Evolutionary conservation across 176 grass and related monocot genomes (phyloP).

Genomic region (Chloris gayana): DNA sequence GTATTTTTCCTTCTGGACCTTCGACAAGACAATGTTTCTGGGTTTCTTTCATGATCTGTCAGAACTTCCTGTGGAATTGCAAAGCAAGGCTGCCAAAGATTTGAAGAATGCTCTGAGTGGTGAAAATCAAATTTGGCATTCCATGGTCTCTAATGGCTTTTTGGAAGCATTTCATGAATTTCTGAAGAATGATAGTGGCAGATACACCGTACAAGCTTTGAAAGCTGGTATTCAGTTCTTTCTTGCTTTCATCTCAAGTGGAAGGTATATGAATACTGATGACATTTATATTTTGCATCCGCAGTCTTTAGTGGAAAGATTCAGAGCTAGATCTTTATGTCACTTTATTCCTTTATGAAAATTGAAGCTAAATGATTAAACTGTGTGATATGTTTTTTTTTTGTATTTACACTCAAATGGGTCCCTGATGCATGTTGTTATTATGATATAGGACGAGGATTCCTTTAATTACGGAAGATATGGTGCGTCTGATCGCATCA

Average conservation of each 20-base stretch:
- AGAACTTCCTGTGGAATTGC: slow-evolving; percentile 62
- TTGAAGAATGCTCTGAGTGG: slow-evolving; percentile 62
- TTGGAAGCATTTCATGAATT: slow-evolving; percentile 72
- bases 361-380: not conserved
- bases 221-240: slow-evolving; percentile 68
- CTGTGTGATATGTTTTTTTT: too few species aligned
- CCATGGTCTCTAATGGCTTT: slow-evolving; percentile 82
- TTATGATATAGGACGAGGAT: slow-evolving; percentile 49
- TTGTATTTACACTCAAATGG: not conserved
- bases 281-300: not conserved
- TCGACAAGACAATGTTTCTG: slow-evolving; percentile 71
- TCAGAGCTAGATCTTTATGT: too few species aligned
- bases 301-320: not conserved
- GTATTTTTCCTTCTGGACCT: slow-evolving; percentile 68
- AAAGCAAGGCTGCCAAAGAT: slow-evolving; percentile 64
- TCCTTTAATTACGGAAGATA: slow-evolving; percentile 56
- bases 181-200: slow-evolving; percentile 54
- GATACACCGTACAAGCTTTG: slow-evolving; percentile 47
- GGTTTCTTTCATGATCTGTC: slow-evolving; percentile 72
- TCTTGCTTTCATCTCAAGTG: slow-evolving; percentile 60
- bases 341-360: not conserved
- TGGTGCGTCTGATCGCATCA: slow-evolving; percentile 50
- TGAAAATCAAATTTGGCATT: slow-evolving; percentile 58
- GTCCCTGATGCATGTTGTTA: not conserved
- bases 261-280: slow-evolving; percentile 48